A percentile compares a stretch with the other conserved stretches of the same genome.
phyloP scores from a whole-genome alignment of 495 filamentous ascomycete genomes.

The Penicillium cataractarum region DNA sequence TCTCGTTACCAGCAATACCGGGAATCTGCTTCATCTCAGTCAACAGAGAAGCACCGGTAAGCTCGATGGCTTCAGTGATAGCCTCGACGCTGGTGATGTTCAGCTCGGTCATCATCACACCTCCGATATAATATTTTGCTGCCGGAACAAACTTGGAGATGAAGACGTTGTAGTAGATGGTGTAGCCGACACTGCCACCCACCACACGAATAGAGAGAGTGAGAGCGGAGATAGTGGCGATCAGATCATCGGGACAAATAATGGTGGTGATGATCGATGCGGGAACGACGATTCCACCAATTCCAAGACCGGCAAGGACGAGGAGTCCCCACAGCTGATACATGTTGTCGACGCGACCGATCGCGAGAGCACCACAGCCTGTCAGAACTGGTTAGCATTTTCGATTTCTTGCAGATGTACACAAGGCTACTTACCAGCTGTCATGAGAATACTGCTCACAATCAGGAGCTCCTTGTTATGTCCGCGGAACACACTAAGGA shows the following conservation, averaged over 20 bases:
- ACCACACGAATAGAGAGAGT: constrained; percentile 73
- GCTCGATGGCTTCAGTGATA: constrained; percentile 52
- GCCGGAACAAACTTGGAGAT: constrained; percentile 62
- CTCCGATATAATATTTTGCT: constrained; percentile 55
- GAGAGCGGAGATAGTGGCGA: constrained; percentile 74
- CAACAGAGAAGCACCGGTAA: constrained; percentile 60
- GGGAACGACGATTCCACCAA: constrained; percentile 74
- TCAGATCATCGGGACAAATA: constrained; percentile 72
- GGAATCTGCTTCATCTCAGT: constrained; percentile 56
- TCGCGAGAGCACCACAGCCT: constrained; percentile 66
- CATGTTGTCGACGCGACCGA: constrained; percentile 61
- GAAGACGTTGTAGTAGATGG: constrained; percentile 78
- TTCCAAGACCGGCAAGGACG: constrained; percentile 66
- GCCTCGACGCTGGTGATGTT: constrained; percentile 54
- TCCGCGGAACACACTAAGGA: constrained; percentile 63
- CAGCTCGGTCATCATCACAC: constrained; percentile 52
- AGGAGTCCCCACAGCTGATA: constrained; percentile 63
- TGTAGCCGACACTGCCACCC: constrained; percentile 72
- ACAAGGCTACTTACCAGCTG: constrained; percentile 51
- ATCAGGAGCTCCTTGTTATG: constrained; percentile 67
- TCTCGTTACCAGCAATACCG: constrained; percentile 57
- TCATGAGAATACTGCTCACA: constrained; percentile 66
- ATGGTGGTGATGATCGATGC: constrained; percentile 73
- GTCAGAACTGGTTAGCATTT: neutral
- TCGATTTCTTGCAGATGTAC: neutral